Percentiles rank a stretch among this genome's conserved stretches.
Evolutionary conservation across 495 filamentous ascomycete genomes (phyloP).

Genomic region (Hypoxylon perforatum): DNA sequence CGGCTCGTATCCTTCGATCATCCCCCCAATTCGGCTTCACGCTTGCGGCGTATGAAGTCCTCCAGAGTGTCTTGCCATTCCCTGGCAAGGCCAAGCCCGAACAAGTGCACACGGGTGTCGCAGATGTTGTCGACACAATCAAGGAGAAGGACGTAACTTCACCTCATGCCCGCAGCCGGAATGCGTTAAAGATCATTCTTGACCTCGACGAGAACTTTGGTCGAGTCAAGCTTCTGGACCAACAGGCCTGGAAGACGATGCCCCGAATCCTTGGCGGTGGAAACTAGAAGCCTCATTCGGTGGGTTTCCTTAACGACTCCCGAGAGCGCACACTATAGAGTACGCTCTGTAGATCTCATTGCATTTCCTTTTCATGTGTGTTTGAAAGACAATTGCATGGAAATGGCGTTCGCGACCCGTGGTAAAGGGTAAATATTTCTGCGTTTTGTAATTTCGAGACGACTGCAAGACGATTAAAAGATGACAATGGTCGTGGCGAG

Average conservation of each 20-base stretch:
- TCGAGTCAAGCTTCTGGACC: conserved; percentile 66
- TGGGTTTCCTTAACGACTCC: too few relatives aligned
- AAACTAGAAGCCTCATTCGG: not conserved
- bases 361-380: conserved; percentile 17
- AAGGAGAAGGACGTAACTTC: conserved; percentile 70
- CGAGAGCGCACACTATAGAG: conserved; percentile 31
- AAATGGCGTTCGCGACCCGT: conserved; percentile 43
- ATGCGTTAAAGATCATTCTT: conserved; percentile 96
- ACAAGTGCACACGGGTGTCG: conserved; percentile 52
- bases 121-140: conserved; percentile 49
- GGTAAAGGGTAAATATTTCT: conserved; percentile 31
- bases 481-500: conserved; percentile 23
- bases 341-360: conserved; percentile 21
- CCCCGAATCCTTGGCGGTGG: conserved; percentile 53
- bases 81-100: conserved; percentile 66
- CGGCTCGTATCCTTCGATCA: conserved; percentile 90
- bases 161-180: conserved; percentile 85
- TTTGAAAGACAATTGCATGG: conserved; percentile 40
- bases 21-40: conserved; percentile 99
- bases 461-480: too few relatives aligned
- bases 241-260: conserved; percentile 61
- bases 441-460: conserved; percentile 22
- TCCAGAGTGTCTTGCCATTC: conserved; percentile 85
- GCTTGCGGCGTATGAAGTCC: conserved; percentile 90
- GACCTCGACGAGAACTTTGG: conserved; percentile 95